These are phyloP conservation scores for Lichtheimia hyalospora DNA, from an alignment of 371 early-diverging fungal genomes.

Conservation along the genomic window DNA sequence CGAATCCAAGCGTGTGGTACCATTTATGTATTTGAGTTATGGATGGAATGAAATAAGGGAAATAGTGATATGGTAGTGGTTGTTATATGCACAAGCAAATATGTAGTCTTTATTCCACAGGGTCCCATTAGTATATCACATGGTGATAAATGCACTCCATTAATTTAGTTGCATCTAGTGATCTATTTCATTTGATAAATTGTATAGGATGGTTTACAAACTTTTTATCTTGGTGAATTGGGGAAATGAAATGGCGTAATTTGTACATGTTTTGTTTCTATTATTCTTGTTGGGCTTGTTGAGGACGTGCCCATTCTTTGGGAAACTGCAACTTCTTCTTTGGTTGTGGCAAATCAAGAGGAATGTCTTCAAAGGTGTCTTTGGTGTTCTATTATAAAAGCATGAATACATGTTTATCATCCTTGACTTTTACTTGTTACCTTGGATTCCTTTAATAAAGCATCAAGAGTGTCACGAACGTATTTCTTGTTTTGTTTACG, in stretches of 20 bases:
- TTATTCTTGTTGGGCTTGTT: slow-evolving; percentile 3
- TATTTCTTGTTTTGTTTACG: slow-evolving; percentile 70
- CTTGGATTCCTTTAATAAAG: slow-evolving; percentile 58
- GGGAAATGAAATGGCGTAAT: not conserved
- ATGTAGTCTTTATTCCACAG: no score
- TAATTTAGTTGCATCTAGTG: no score
- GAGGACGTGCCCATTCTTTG: slow-evolving; percentile 63
- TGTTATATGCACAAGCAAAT: no score
- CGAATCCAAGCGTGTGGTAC: no score
- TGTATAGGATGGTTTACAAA: not conserved
- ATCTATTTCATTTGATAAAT: no score
- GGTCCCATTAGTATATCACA: no score
- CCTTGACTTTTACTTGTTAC: slow-evolving; percentile 18
- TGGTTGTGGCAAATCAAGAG: slow-evolving; percentile 56
- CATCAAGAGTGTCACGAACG: slow-evolving; percentile 58
- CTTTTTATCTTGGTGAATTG: not conserved
- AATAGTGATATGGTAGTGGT: no score
- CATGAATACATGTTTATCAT: not conserved
- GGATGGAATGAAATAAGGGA: no score
- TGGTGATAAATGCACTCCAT: no score
- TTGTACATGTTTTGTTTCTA: slow-evolving; percentile 1
- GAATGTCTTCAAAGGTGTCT: slow-evolving; percentile 63
- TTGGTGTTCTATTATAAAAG: slow-evolving; percentile 27
- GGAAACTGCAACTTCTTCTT: slow-evolving; percentile 63
- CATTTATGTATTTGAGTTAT: no score